phyloP scores from a whole-genome alignment of 192 early-diverging fungal species.

The Podila clonocystis region DNA sequence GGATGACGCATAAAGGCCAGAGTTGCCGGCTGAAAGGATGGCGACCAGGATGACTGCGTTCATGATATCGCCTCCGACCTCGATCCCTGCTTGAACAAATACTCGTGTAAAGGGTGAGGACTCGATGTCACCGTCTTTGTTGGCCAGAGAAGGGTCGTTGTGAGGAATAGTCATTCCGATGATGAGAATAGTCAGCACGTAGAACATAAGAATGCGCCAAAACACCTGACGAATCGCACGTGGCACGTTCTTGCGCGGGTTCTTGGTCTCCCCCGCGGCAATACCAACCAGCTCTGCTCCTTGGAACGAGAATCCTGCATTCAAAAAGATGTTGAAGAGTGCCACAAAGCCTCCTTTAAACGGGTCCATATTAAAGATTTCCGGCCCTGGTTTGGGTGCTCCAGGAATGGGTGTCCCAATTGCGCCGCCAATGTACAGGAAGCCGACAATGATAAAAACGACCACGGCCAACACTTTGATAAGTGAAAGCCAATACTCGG shows the following conservation, averaged over 20 bases:
- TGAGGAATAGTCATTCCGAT: slow-evolving; percentile 83
- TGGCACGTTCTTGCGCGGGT: slow-evolving; percentile 77
- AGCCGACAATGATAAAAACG: slow-evolving; percentile 80
- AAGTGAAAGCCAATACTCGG: slow-evolving; percentile 79
- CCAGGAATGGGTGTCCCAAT: slow-evolving; percentile 64
- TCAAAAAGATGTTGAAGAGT: slow-evolving; percentile 68
- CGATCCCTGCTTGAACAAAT: slow-evolving; percentile 66
- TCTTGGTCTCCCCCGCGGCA: slow-evolving; percentile 85
- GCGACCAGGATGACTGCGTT: slow-evolving; percentile 72
- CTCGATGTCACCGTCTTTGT: slow-evolving; percentile 53
- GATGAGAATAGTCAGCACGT: slow-evolving; percentile 78
- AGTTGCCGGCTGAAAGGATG: slow-evolving; percentile 64
- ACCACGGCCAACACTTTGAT: slow-evolving; percentile 82
- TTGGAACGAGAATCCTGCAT: slow-evolving; percentile 83
- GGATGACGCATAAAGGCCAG: slow-evolving; percentile 82
- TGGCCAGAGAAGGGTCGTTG: slow-evolving; percentile 63
- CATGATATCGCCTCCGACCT: slow-evolving; percentile 68
- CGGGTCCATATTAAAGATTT: slow-evolving; percentile 58
- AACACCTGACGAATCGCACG: slow-evolving; percentile 75
- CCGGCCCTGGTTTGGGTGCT: slow-evolving; percentile 50
- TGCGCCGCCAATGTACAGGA: slow-evolving; percentile 70
- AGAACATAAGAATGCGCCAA: slow-evolving; percentile 89
- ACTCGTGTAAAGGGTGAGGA: slow-evolving; percentile 74
- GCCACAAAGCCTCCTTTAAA: slow-evolving; percentile 70
- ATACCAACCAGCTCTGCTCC: slow-evolving; percentile 89